Evolutionary conservation across 306 rosid genomes (phyloP).

Genomic region (Oxytropis ochrocephala): DNA sequence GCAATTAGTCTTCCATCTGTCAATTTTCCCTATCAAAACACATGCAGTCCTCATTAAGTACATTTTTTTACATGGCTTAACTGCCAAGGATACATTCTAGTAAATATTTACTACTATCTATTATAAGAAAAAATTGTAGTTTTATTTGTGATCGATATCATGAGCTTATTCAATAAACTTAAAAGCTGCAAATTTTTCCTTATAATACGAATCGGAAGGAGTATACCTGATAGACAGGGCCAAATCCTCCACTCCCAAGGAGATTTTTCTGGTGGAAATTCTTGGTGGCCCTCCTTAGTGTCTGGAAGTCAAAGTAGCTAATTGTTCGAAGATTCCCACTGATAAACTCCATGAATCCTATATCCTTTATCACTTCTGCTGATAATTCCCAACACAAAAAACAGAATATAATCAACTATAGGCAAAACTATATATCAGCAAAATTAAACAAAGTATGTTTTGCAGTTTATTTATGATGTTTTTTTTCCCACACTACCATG

Average conservation of each 20-base stretch:
- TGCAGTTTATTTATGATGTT: not conserved
- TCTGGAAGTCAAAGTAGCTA: constrained; percentile 44
- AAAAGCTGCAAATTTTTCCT: too few species aligned
- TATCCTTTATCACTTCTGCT: constrained; percentile 30
- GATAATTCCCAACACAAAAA: constrained; percentile 18
- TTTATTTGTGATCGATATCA: too few species aligned
- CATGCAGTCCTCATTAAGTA: constrained; percentile 11
- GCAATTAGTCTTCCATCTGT: constrained; percentile 64
- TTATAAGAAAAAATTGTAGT: too few species aligned
- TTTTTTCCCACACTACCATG: constrained; percentile 24
- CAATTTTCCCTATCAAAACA: constrained; percentile 57
- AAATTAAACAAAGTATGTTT: constrained; percentile 32
- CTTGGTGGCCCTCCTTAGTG: constrained; percentile 73
- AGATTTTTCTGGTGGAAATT: constrained; percentile 56
- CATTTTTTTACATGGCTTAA: not conserved
- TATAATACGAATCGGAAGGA: too few species aligned
- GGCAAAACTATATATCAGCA: constrained; percentile 30
- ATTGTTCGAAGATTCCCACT: constrained; percentile 65
- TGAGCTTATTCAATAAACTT: too few species aligned
- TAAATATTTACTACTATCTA: not conserved
- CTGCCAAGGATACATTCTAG: not conserved
- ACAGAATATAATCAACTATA: constrained; percentile 12
- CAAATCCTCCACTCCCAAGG: constrained; percentile 96
- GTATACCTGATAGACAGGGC: constrained; percentile 85
- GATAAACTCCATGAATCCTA: constrained; percentile 47